Evolutionary conservation across 345 rosid genomes (phyloP).

Genomic region (Anastatica hierochuntica): DNA sequence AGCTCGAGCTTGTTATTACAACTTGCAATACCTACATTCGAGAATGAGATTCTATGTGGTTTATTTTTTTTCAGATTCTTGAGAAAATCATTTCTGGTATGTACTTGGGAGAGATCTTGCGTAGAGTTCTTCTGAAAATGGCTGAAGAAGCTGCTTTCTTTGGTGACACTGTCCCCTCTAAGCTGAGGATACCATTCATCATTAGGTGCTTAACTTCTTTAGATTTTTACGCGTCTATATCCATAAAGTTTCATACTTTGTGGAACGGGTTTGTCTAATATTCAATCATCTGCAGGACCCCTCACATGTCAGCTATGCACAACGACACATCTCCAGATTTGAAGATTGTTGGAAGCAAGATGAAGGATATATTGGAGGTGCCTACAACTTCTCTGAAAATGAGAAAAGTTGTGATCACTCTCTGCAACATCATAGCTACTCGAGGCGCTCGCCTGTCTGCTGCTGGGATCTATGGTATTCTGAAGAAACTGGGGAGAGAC

Average conservation of each 20-base stretch:
- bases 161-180: constrained; percentile 65
- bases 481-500: constrained; percentile 75
- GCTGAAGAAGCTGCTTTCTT: constrained; percentile 85
- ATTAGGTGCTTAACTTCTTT: constrained; percentile 36
- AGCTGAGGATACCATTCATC: constrained; percentile 51
- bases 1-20: too few species aligned
- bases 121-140: constrained; percentile 71
- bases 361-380: constrained; percentile 59
- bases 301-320: constrained; percentile 74
- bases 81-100: constrained; percentile 93
- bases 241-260: neutral
- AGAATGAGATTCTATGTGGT: neutral
- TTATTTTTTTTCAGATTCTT: constrained; percentile 42
- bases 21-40: neutral
- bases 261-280: neutral
- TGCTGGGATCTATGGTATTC: constrained; percentile 62
- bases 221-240: too few species aligned
- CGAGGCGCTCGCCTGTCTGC: constrained; percentile 76
- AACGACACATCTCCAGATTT: constrained; percentile 61
- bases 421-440: constrained; percentile 59
- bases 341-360: constrained; percentile 47
- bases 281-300: constrained; percentile 34
- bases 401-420: constrained; percentile 48
- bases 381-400: constrained; percentile 40
- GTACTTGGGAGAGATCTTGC: constrained; percentile 94